Base-by-base conservation (phyloP, 2,329 filamentous ascomycete genomes). In the Apiospora phragmitis region DNA sequence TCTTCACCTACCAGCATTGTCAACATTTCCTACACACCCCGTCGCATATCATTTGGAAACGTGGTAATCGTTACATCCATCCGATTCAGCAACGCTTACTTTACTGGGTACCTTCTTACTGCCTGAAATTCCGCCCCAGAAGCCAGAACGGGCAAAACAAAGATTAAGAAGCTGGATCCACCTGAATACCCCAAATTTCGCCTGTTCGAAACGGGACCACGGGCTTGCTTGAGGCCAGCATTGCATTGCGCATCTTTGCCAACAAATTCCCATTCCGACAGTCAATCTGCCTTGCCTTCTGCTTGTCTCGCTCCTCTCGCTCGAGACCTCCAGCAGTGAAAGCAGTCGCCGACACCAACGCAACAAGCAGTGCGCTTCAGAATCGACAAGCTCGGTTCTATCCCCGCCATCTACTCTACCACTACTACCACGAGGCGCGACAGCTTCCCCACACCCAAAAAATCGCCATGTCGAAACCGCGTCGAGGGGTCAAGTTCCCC, bases 401-500 rank as follows among this genome's bases (percentile, higher is more conserved):
- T 32, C 47, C 68, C 65, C 49, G 42, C 43, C 42, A 11, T 49
- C 69, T 41, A 38, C 4, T 51, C n/a, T 47, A 55, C 35, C 14
- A 29, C n/a, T 47, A 55, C 35, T 21, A 29, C 47, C 51, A 16
- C 59, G 49, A 45, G 24, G 41, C 29, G 43, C 65, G n/a, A 62
- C 38, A 41, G 38, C 29, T 21, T 43, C 38, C 45, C 65, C 45
- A 62, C 70, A 32, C 26, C 26, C 21, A 29, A 35, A 38, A 35
- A 68, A 65, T 68, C 73, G 70, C 69, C 73, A 80, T 80, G 79
- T 76, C 79, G 67, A 80, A 79, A 74, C 78, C 82, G 70, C 83
- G 83, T 73, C 85, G 87, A 79, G 87, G 87, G 77, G 87, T 89
- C 72, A 85, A 86, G 74, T 89, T 89, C 80, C 86, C 86, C 75